phyloP scores from a whole-genome alignment of 2,329 filamentous ascomycete species.

The Sporothrix phasma region DNA sequence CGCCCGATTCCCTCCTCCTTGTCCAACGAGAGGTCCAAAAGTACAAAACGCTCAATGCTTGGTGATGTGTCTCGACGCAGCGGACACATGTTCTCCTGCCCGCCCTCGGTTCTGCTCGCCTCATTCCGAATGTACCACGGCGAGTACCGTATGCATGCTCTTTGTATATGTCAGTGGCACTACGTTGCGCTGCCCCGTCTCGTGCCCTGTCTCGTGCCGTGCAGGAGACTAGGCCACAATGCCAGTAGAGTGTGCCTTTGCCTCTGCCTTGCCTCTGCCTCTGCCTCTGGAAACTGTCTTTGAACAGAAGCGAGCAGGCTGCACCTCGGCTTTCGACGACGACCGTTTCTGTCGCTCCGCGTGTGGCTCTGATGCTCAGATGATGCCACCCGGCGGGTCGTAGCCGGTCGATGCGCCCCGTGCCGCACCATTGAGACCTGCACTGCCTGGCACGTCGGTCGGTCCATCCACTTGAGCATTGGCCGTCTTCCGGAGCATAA shows the following conservation, averaged over 20 bases:
- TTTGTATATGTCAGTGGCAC: too few species aligned
- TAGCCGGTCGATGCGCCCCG: conserved; percentile 40
- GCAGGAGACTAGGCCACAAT: too few species aligned
- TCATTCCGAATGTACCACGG: background rate
- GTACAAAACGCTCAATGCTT: conserved; percentile 1
- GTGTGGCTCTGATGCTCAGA: conserved; percentile 26
- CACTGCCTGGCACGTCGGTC: conserved; percentile 42
- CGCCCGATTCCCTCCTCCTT: background rate
- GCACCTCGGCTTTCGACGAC: background rate
- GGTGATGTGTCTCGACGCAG: background rate
- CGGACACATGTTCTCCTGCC: background rate
- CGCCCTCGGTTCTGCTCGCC: background rate
- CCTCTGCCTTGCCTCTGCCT: too few species aligned
- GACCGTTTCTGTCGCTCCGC: background rate
- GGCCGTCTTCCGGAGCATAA: conserved; percentile 75
- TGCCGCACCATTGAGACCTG: conserved; percentile 37
- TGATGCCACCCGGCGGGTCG: conserved; percentile 51
- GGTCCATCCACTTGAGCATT: conserved; percentile 38
- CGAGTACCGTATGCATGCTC: background rate
- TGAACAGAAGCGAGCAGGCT: background rate
- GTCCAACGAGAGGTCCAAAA: background rate
- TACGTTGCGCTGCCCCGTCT: too few species aligned
- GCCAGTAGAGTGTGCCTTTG: too few species aligned
- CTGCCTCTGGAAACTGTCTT: too few species aligned
- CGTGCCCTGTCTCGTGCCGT: too few species aligned